phyloP scores from a whole-genome alignment of 2,329 filamentous ascomycete genomes.

The Drechmeria coniospora region DNA sequence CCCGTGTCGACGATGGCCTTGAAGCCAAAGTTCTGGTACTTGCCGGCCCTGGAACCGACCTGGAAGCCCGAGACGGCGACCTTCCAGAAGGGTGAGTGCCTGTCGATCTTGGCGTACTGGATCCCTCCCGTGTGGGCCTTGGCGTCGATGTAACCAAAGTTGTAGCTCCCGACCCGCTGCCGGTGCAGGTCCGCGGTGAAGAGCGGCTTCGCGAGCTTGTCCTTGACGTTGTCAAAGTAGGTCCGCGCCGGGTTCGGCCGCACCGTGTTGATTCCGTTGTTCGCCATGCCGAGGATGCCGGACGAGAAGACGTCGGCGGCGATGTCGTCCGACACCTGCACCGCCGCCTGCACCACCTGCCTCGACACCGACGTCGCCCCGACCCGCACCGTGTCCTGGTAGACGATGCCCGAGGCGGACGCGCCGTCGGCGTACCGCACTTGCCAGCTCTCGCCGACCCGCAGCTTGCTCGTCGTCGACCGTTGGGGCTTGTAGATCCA shows the following conservation, averaged over 20 bases:
- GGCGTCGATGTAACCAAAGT: conserved; percentile 35
- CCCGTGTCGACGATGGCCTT: conserved; percentile 54
- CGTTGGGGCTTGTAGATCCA: conserved; percentile 36
- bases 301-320: conserved; percentile 17
- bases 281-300: conserved; percentile 20
- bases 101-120: conserved; percentile 37
- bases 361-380: conserved; percentile 40
- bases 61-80: conserved; percentile 41
- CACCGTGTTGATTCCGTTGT: conserved; percentile 17
- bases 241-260: conserved; percentile 16
- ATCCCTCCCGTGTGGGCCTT: conserved; percentile 41
- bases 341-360: conserved; percentile 53
- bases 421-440: conserved; percentile 53
- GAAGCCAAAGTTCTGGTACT: conserved; percentile 16
- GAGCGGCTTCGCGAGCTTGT: conserved; percentile 13
- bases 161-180: conserved; percentile 19
- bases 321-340: conserved; percentile 33
- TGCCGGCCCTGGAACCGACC: conserved; percentile 21
- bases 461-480: conserved; percentile 25
- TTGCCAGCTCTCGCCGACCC: conserved; percentile 31
- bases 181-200: conserved; percentile 22
- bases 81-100: conserved; percentile 43
- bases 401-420: conserved; percentile 47
- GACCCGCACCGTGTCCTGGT: conserved; percentile 47
- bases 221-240: conserved; percentile 20